Conservation (phyloP, 2,329 filamentous ascomycete genomes). For the Penicillium sp. region DNA sequence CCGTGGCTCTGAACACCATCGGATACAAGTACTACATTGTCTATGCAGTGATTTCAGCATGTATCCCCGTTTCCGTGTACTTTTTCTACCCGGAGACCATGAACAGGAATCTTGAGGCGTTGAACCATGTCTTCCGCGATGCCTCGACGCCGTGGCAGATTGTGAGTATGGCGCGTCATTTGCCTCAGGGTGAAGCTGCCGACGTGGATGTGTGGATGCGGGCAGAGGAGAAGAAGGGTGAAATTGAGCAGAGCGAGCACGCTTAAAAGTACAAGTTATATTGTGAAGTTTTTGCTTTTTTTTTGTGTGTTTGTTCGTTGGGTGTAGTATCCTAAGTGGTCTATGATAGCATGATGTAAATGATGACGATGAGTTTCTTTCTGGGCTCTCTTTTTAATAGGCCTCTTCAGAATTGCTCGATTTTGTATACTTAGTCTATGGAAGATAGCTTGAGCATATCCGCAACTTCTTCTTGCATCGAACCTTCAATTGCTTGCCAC, state of each 20-base stretch:
- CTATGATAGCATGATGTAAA: neutral
- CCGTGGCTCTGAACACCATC: slow-evolving; percentile 51
- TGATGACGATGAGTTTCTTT: too few species aligned
- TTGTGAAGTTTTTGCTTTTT: too few species aligned
- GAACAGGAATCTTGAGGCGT: slow-evolving; percentile 55
- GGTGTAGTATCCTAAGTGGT: neutral
- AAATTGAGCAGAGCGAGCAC: slow-evolving; percentile 16
- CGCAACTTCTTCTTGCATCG: too few species aligned
- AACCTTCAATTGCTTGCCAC: too few species aligned
- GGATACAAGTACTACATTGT: slow-evolving; percentile 49
- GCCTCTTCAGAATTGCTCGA: too few species aligned
- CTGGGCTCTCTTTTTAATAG: too few species aligned
- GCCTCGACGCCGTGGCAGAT: slow-evolving; percentile 27
- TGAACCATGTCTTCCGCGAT: slow-evolving; percentile 55
- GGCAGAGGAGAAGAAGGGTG: slow-evolving; percentile 12
- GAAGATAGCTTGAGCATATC: too few species aligned
- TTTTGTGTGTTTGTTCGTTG: neutral
- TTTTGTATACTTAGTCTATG: too few species aligned
- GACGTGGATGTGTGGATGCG: slow-evolving; percentile 18
- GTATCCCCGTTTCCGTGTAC: slow-evolving; percentile 44
- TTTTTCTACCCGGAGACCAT: slow-evolving; percentile 55
- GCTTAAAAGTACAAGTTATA: neutral
- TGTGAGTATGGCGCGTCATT: slow-evolving; percentile 18
- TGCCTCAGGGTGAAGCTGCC: slow-evolving; percentile 19
- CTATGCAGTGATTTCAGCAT: slow-evolving; percentile 41